Percentiles rank a stretch among this genome's conserved stretches.
Evolutionary conservation across 305 asterid genomes (phyloP).

Genomic region (Rubia balearica): DNA sequence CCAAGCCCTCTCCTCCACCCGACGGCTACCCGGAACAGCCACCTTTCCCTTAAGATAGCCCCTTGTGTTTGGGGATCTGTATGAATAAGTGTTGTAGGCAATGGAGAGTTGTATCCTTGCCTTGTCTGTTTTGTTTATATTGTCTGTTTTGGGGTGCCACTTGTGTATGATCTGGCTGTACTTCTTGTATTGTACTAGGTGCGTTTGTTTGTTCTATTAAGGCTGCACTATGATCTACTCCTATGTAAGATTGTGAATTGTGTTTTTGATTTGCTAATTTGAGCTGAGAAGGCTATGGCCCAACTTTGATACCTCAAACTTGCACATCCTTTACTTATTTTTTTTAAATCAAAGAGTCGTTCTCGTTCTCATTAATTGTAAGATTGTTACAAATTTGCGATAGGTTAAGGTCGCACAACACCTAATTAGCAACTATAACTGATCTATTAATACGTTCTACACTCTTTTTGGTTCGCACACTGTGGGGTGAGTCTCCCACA

Average conservation of each 20-base stretch:
- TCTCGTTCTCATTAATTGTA: too few species aligned
- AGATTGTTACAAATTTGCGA: too few species aligned
- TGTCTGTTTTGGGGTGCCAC: background rate
- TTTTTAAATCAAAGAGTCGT: too few species aligned
- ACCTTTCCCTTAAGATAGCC: constrained; percentile 18
- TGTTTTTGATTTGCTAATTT: background rate
- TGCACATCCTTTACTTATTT: too few species aligned
- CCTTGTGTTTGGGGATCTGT: background rate
- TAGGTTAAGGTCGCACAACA: too few species aligned
- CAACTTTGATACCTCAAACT: too few species aligned
- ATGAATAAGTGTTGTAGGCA: constrained; percentile 11
- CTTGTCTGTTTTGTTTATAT: constrained; percentile 11
- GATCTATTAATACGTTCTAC: too few species aligned
- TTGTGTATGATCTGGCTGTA: constrained; percentile 13
- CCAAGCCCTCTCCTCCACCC: constrained; percentile 39
- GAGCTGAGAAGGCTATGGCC: too few species aligned
- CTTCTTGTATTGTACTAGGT: background rate
- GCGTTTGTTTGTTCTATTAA: background rate
- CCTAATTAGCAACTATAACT: too few species aligned
- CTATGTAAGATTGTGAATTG: background rate
- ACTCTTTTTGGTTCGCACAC: too few species aligned
- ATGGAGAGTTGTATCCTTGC: background rate
- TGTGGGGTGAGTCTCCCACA: too few species aligned
- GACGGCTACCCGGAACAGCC: constrained; percentile 3
- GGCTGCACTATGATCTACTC: background rate